These are phyloP conservation scores for Knoxdaviesia capensis DNA, from an alignment of 2,329 filamentous ascomycete genomes.

Conservation along the genomic window DNA sequence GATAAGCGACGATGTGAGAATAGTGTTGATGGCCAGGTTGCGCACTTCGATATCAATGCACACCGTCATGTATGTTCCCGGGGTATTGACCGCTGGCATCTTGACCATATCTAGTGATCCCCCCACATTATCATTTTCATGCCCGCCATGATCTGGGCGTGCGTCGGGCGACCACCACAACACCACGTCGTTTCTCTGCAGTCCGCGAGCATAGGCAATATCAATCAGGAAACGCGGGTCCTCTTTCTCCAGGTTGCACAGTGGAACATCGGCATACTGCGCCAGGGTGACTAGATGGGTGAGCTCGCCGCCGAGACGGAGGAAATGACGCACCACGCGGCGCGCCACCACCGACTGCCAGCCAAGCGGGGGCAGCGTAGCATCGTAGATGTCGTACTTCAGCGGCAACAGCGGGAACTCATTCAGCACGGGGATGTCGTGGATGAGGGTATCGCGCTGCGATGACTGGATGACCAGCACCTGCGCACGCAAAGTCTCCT, in stretches of 20 bases:
- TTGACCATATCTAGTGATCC: slow-evolving; percentile 68
- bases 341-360: slow-evolving; percentile 86
- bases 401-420: slow-evolving; percentile 73
- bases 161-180: slow-evolving; percentile 90
- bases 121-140: slow-evolving; percentile 79
- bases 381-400: slow-evolving; percentile 65
- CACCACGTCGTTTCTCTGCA: slow-evolving; percentile 83
- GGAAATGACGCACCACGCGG: slow-evolving; percentile 70
- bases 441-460: slow-evolving; percentile 57
- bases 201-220: slow-evolving; percentile 72
- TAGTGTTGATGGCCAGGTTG: slow-evolving; percentile 93
- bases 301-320: slow-evolving; percentile 86
- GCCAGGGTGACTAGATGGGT: slow-evolving; percentile 72
- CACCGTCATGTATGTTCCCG: slow-evolving; percentile 84
- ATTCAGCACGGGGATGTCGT: slow-evolving; percentile 66
- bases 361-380: slow-evolving; percentile 71
- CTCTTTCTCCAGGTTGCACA: slow-evolving; percentile 89
- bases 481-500: slow-evolving; percentile 55
- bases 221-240: slow-evolving; percentile 93
- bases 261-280: slow-evolving; percentile 77
- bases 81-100: slow-evolving; percentile 86
- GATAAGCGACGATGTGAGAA: slow-evolving; percentile 87
- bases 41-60: slow-evolving; percentile 90
- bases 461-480: slow-evolving; percentile 84
- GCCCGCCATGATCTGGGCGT: slow-evolving; percentile 82